phyloP scores from a whole-genome alignment of 2,329 filamentous ascomycete genomes.

The Hymenoscyphus scutula region DNA sequence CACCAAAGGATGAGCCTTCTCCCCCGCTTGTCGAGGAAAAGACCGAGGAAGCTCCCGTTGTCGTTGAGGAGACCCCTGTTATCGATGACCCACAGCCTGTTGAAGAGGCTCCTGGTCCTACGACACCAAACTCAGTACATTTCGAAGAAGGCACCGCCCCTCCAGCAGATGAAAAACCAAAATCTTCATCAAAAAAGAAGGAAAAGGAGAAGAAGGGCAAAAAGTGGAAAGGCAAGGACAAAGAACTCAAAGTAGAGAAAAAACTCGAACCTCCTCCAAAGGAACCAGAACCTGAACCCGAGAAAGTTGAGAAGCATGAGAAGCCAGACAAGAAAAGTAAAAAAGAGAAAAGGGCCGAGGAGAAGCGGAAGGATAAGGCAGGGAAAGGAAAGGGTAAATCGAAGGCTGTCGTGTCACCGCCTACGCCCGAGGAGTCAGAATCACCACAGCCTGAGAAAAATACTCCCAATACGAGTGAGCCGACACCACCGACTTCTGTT shows the following conservation, averaged over 20 bases:
- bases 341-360: too few relatives aligned
- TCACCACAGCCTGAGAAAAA: slow-evolving; percentile 5
- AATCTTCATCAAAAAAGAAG: slow-evolving; percentile 9
- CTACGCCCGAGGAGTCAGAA: slow-evolving; percentile 14
- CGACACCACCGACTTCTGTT: slow-evolving; percentile 8
- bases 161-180: slow-evolving; percentile 13
- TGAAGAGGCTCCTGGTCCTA: slow-evolving; percentile 1
- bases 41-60: neutral
- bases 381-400: slow-evolving; percentile 14
- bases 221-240: slow-evolving; percentile 6
- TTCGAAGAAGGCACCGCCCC: slow-evolving; percentile 21
- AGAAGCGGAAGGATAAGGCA: slow-evolving; percentile 16
- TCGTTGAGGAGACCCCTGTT: neutral
- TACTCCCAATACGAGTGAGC: slow-evolving; percentile 7
- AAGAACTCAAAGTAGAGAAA: slow-evolving; percentile 7
- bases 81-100: neutral
- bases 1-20: slow-evolving; percentile 4
- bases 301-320: neutral
- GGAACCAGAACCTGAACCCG: neutral
- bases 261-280: neutral
- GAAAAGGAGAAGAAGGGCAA: slow-evolving; percentile 12
- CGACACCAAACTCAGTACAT: slow-evolving; percentile 17
- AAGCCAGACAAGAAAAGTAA: slow-evolving; percentile 12
- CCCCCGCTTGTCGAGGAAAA: neutral
- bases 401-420: slow-evolving; percentile 8